These are phyloP conservation scores for Cladophialophora yegresii DNA, from an alignment of 2,329 filamentous ascomycete species.

Conservation along the genomic window DNA sequence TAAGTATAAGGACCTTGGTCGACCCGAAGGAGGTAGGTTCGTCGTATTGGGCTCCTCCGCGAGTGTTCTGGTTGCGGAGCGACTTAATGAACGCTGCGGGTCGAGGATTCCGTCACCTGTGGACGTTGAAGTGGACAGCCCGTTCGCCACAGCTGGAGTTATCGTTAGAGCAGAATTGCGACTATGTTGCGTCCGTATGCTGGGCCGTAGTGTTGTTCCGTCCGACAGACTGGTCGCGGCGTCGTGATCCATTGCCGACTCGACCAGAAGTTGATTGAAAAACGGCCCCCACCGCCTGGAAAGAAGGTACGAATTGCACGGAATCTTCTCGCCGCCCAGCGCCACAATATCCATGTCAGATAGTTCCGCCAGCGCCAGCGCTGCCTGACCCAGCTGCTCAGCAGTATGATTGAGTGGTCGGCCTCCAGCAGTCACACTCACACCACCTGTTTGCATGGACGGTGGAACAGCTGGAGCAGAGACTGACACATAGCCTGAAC, in stretches of 20 bases:
- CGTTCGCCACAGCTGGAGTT: constrained; percentile 58
- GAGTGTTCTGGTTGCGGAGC: constrained; percentile 34
- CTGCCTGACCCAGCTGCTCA: constrained; percentile 80
- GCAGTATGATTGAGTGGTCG: constrained; percentile 74
- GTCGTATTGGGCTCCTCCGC: constrained; percentile 58
- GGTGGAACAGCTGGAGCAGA: constrained; percentile 68
- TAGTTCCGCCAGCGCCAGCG: constrained; percentile 77
- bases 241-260: constrained; percentile 70
- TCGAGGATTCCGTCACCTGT: constrained; percentile 27
- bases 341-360: constrained; percentile 97
- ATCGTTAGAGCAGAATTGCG: constrained; percentile 81
- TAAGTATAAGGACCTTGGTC: constrained; percentile 85
- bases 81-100: constrained; percentile 34
- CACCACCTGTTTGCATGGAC: constrained; percentile 47
- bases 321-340: constrained; percentile 84
- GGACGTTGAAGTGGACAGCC: constrained; percentile 13
- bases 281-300: constrained; percentile 91
- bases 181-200: constrained; percentile 48
- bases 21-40: constrained; percentile 58
- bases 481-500: constrained; percentile 81
- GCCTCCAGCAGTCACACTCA: constrained; percentile 67
- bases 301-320: constrained; percentile 87
- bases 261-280: constrained; percentile 86
- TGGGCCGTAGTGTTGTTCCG: constrained; percentile 71
- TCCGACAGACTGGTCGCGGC: constrained; percentile 59